Conservation (phyloP, 1,284 basidiomycete species). For the Cryptococcus sp. region DNA sequence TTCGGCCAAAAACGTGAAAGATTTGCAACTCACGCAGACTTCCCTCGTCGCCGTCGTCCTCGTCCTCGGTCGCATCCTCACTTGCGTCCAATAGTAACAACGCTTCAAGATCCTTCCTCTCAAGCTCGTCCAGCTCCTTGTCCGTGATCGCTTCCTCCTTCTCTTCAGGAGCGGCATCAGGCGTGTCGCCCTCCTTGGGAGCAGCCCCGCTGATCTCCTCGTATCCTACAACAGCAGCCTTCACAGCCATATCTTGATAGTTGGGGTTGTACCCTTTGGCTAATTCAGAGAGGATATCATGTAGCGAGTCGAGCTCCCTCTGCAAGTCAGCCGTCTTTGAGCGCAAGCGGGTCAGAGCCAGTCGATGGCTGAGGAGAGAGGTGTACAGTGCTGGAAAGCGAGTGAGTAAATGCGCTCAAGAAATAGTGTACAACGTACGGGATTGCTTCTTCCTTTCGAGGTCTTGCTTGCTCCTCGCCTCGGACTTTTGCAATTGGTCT, state of each 20-base stretch:
- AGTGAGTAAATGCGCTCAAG: constrained; percentile 1
- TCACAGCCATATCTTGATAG: constrained; percentile 94
- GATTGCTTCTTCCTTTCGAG: constrained; percentile 81
- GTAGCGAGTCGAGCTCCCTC: constrained; percentile 72
- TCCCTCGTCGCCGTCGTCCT: constrained; percentile 24
- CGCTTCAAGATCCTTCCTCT: constrained; percentile 70
- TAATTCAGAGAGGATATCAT: constrained; percentile 80
- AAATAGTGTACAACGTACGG: constrained; percentile 59
- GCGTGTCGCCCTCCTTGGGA: constrained; percentile 31
- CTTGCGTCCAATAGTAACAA: constrained; percentile 73
- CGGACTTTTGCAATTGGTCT: constrained; percentile 37
- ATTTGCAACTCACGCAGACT: constrained; percentile 20
- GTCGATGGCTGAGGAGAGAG: constrained; percentile 70
- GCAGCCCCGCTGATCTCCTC: constrained; percentile 67
- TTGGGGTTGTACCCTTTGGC: constrained; percentile 93
- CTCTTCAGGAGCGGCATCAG: constrained; percentile 58
- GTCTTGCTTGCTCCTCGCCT: constrained; percentile 41
- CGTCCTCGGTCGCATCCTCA: constrained; percentile 42
- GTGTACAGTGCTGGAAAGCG: constrained; percentile 68
- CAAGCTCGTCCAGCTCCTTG: constrained; percentile 65
- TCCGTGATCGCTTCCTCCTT: constrained; percentile 49
- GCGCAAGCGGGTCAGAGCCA: constrained; percentile 73
- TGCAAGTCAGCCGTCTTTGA: constrained; percentile 70
- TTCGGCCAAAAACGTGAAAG: background rate
- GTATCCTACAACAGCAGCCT: constrained; percentile 93